Conservation (phyloP, 2,329 filamentous ascomycete species). For the Cladosporium sp. region DNA sequence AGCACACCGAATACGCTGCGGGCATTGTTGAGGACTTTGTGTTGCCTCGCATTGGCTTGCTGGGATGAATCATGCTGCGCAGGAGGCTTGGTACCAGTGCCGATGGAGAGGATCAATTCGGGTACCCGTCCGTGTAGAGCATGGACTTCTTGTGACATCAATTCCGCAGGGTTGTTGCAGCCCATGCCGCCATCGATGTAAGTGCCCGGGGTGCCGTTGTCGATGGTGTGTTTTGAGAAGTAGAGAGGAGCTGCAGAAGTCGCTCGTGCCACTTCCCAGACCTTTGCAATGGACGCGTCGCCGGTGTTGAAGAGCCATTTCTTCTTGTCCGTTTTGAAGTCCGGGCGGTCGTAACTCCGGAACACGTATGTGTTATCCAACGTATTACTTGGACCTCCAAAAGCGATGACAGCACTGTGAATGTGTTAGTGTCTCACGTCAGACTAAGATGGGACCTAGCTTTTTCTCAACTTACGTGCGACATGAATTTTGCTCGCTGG, state of each 20-base stretch:
- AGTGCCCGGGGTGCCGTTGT: too few species aligned
- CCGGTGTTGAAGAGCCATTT: too few species aligned
- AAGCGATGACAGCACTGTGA: not conserved
- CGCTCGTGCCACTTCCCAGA: too few species aligned
- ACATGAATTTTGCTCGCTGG: not conserved
- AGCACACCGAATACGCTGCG: too few species aligned
- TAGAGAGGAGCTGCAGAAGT: too few species aligned
- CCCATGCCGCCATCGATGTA: not conserved
- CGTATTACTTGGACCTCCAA: not conserved
- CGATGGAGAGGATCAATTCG: too few species aligned
- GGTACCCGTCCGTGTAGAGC: not conserved
- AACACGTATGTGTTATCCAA: not conserved
- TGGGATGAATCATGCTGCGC: too few species aligned
- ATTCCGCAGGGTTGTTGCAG: conserved; percentile 21
- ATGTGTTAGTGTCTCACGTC: not conserved
- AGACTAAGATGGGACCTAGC: not conserved
- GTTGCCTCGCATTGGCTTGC: not conserved
- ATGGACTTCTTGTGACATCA: not conserved
- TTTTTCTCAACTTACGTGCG: not conserved
- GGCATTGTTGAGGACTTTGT: not conserved
- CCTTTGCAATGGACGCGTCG: too few species aligned
- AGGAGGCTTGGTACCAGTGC: too few species aligned
- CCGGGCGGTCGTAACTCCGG: too few species aligned
- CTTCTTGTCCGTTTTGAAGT: too few species aligned
- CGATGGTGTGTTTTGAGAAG: too few species aligned